These are phyloP conservation scores for Pisolithus albus DNA, from an alignment of 768 basidiomycete species.

Conservation along the genomic window DNA sequence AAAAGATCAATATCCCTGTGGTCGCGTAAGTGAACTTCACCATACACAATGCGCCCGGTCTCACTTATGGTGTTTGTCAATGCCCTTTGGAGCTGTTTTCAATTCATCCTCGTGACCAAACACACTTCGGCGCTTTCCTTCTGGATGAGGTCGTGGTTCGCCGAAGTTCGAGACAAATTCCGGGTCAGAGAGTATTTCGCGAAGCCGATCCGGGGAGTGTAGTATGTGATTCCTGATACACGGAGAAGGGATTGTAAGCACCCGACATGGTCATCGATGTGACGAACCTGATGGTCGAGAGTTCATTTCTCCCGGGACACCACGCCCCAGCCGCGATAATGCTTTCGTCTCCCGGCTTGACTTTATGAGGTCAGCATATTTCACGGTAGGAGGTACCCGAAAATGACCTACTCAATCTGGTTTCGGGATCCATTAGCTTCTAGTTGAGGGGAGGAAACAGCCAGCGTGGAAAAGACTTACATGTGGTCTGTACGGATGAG, in stretches of 20 bases:
- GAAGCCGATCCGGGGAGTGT: constrained; percentile 53
- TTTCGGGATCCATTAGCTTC: background rate
- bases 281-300: constrained; percentile 62
- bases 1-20: constrained; percentile 85
- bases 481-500: constrained; percentile 17
- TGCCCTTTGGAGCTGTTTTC: constrained; percentile 87
- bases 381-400: background rate
- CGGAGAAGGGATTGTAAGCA: background rate
- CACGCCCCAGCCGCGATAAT: constrained; percentile 75
- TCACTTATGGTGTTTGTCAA: constrained; percentile 75
- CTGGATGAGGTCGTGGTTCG: constrained; percentile 49
- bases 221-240: constrained; percentile 51
- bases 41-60: constrained; percentile 7
- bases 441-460: background rate
- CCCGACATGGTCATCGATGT: background rate
- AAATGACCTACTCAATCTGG: constrained; percentile 17
- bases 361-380: constrained; percentile 30
- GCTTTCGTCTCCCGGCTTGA: constrained; percentile 60
- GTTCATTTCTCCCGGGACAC: constrained; percentile 73
- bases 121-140: constrained; percentile 63
- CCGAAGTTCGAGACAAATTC: constrained; percentile 79
- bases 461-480: constrained; percentile 3
- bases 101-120: constrained; percentile 86
- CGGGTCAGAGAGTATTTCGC: constrained; percentile 56
- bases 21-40: background rate